A percentile compares a stretch with the other conserved stretches of the same genome.
These are phyloP conservation scores for Mycena indigotica DNA, from an alignment of 768 basidiomycete species.

Conservation along the genomic window DNA sequence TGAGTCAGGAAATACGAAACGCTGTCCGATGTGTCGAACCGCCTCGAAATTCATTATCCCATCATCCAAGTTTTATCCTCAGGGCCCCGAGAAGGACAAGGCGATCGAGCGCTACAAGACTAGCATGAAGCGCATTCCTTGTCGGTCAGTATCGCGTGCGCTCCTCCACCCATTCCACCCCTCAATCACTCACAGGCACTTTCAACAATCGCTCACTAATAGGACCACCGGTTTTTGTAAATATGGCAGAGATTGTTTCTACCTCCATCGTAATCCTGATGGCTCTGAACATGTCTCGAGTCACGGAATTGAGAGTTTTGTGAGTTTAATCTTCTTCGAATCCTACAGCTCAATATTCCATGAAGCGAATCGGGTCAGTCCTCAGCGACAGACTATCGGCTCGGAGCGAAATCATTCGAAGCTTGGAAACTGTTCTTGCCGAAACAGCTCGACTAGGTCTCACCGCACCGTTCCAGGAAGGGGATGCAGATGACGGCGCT, in stretches of 20 bases:
- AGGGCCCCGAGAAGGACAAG: conserved; percentile 53
- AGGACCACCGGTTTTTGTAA: conserved; percentile 62
- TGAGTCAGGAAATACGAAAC: conserved; percentile 65
- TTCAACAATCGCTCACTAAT: conserved; percentile 50
- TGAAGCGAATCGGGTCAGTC: conserved; percentile 14
- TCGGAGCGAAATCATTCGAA: conserved; percentile 17
- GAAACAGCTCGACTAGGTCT: conserved; percentile 21
- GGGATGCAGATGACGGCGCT: conserved; percentile 23
- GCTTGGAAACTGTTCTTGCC: conserved; percentile 21
- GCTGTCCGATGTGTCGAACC: conserved; percentile 76
- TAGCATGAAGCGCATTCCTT: conserved; percentile 72
- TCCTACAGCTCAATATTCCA: background rate
- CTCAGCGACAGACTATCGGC: no score
- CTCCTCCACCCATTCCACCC: background rate
- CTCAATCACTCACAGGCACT: conserved; percentile 49
- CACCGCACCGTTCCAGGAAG: conserved; percentile 17
- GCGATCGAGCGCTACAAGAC: conserved; percentile 62
- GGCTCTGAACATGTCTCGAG: conserved; percentile 61
- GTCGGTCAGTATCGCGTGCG: conserved; percentile 51
- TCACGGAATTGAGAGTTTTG: conserved; percentile 55
- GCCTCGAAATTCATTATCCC: conserved; percentile 70
- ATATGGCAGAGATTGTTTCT: conserved; percentile 82
- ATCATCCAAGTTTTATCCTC: conserved; percentile 66
- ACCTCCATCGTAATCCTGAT: conserved; percentile 67
- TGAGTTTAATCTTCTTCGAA: conserved; percentile 33